Base-by-base conservation (phyloP, 1,139 yeast genomes). In the Hansenula sp. region DNA sequence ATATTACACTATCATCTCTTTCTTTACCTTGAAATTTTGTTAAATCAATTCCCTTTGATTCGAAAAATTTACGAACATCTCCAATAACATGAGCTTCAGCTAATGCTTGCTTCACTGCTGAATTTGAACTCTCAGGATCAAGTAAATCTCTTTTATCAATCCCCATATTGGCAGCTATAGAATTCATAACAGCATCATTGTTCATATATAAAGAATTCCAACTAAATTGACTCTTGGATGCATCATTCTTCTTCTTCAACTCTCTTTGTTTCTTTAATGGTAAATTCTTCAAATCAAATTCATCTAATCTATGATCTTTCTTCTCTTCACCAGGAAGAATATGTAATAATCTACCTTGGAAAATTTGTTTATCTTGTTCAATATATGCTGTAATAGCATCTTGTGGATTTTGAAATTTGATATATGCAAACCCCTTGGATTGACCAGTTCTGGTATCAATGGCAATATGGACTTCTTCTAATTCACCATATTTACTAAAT, bases 71-170 rank as follows among this genome's bases (percentile, higher is more conserved):
- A 56, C 96, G 78, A 13, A 92, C 96, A 61, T 85, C 94, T 35
- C 92, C 94, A 56, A 92, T 82, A 19, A 90, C 96, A 57, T 89
- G 92, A 1, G 97, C 95, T 66, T 92, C 99, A 0, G 99, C 98
- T 48, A 92, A 74, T 0, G 98, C 97, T 62, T 90, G 97, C 57
- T 89, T 88, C n/a, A 92, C 97, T 1, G 96, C 97, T 38, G 96
- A 85, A 49, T 75, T 82, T 6, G 96, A 76, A 51, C 82, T 85
- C 52, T 87, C 84, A 1, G 96, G 95, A 60, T 92, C 94, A 45
- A 92, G 76, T 55, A 92, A 73, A 46, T 88, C 89, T 3, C 94
- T 72, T 59, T 92, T 94, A 25, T 80, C 62, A 39, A 94, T 72
- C 6, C 97, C 97, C 65, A 94, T 66, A 53, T 82, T 82, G 16